Evolutionary conservation across 768 basidiomycete genomes (phyloP), one percentile per base, ranked within the genome.

Genomic region (Xanthoconium stramineum): DNA sequence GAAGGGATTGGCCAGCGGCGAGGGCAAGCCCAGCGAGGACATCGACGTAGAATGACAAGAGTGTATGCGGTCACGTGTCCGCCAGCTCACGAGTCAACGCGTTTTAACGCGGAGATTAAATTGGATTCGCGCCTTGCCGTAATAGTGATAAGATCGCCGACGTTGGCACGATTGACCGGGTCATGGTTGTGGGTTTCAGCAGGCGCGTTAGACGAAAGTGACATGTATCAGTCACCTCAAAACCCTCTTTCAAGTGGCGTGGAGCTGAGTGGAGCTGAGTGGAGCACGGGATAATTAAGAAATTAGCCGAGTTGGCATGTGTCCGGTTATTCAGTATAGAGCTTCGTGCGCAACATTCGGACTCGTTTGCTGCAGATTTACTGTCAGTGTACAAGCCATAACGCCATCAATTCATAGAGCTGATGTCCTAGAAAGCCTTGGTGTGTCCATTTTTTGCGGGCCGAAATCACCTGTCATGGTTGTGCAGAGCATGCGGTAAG

Each of bases 21-120:
- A 54, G 29, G 48, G 24, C 17, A 50, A 52, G 50, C 42, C 29
- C 43, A 44, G 49, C 12, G 60, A 64, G 52, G 59, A 64, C 69
- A 71, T 71, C 54, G 69, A 57, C 42, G 69, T 72, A 61, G 58
- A 48, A 46, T 24, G 60, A 32, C 49, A 64, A 69, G 61, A 60
- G 55, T 53, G 51, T 68, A 71, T 71, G 65, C 56, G 57, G 61
- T 71, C 70, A 71, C 69, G 70, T 72, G 71, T 37, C 1, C 24
- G 20, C 53, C 24, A 54, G 56, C 57, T 44, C 20, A 46, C 39
- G 13, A 54, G 60, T 71, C 57, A 71, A 72, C 70, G 71, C 69
- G 69, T 66, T 72, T 71, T 72, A 48, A 54, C 17, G 65, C 69
- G 69, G 69, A 71, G 69, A 67, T 57, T 58, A 13, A 70, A 70